These are phyloP conservation scores for Beauveria medogensis DNA, from an alignment of 2,329 filamentous ascomycete species.

Conservation along the genomic window DNA sequence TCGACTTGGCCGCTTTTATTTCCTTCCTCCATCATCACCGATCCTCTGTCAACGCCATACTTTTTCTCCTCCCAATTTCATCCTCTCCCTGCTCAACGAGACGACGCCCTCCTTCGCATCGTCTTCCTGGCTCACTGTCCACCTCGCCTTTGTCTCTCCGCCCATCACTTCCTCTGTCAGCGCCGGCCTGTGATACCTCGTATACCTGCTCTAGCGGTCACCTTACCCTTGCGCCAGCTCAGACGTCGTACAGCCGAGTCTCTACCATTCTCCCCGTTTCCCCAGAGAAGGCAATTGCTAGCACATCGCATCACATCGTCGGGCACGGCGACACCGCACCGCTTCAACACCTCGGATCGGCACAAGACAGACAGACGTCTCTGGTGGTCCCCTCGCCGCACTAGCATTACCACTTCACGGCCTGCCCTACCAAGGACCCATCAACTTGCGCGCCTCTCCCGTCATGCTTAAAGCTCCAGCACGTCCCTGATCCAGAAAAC, in stretches of 20 bases:
- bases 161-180: not conserved
- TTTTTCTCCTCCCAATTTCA: not conserved
- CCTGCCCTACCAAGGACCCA: slow-evolving; percentile 3
- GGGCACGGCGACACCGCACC: not conserved
- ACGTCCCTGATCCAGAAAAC: slow-evolving; percentile 7
- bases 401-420: not conserved
- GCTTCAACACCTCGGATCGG: not conserved
- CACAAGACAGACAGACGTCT: slow-evolving; percentile 1
- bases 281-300: not conserved
- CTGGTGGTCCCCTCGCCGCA: not conserved
- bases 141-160: not conserved
- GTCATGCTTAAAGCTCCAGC: slow-evolving; percentile 7
- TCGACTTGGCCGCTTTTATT: not conserved
- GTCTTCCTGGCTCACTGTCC: not conserved
- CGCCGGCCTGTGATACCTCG: not conserved
- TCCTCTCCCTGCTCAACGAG: not conserved
- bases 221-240: not conserved
- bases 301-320: not conserved
- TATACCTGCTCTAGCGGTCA: slow-evolving; percentile 1
- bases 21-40: not conserved
- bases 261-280: not conserved
- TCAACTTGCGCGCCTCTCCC: slow-evolving; percentile 7
- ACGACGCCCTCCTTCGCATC: not conserved
- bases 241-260: not conserved
- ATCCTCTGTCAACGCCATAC: not conserved